Evolutionary conservation across 1,284 basidiomycete genomes (phyloP).

Genomic region (Phylloboletellus chloephorus): DNA sequence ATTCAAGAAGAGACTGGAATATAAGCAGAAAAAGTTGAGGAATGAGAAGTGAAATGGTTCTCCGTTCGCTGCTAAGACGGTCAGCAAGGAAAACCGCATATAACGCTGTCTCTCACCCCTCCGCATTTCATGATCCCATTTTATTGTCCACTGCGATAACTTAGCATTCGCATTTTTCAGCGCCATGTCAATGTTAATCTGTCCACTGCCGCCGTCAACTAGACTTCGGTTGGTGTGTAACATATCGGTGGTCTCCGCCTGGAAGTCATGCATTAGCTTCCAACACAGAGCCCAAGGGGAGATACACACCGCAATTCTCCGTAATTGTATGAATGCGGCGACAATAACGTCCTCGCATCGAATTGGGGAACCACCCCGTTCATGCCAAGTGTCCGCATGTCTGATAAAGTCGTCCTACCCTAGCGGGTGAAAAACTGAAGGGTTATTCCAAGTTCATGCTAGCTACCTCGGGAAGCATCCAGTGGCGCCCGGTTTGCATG

Average conservation of each 20-base stretch:
- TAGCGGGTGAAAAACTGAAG: conserved; percentile 10
- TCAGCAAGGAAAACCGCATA: conserved; percentile 10
- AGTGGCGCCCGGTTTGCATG: conserved; percentile 75
- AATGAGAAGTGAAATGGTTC: conserved; percentile 69
- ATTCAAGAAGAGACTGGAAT: conserved; percentile 75
- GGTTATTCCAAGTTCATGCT: conserved; percentile 2
- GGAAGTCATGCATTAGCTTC: conserved; percentile 12
- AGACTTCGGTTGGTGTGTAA: conserved; percentile 54
- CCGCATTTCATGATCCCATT: conserved; percentile 66
- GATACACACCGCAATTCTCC: conserved; percentile 62
- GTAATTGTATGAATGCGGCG: conserved; percentile 66
- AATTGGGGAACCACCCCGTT: conserved; percentile 46
- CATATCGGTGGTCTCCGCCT: conserved; percentile 73
- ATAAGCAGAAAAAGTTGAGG: conserved; percentile 66
- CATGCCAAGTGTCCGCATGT: conserved; percentile 64
- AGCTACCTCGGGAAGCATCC: conserved; percentile 72
- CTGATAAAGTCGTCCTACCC: conserved; percentile 59
- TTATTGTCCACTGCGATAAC: conserved; percentile 62
- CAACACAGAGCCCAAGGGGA: neutral
- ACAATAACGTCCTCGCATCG: conserved; percentile 77
- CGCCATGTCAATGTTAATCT: conserved; percentile 65
- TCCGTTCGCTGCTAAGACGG: conserved; percentile 45
- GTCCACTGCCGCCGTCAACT: conserved; percentile 42
- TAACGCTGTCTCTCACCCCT: conserved; percentile 41
- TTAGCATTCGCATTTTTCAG: conserved; percentile 66